Evolutionary conservation across 208 protist species (phyloP), one percentile per base, ranked within the genome.

Genomic region (Crithidia bombi): DNA sequence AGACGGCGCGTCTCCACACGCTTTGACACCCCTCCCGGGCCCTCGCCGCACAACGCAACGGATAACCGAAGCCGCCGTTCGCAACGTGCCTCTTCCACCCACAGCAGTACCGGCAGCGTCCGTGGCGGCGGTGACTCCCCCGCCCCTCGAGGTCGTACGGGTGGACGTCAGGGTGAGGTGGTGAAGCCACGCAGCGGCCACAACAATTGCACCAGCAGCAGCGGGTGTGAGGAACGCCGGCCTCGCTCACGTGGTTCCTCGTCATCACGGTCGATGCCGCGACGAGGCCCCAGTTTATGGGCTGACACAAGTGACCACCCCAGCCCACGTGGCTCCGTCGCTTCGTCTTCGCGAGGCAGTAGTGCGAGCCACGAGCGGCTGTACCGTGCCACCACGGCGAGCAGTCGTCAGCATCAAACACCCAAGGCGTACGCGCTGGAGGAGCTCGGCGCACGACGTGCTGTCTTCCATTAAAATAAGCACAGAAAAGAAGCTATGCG

Each of bases 371-470:
- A 82, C 47, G 89, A 94, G 54, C 82, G 89, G 12, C 66, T 94
- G 30, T 94, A 90, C 55, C 79, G 70, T 64, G 81, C 85, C 9
- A 61, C 84, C 11, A 92, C 90, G n/a, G 87, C 69, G 35, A 88
- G 82, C 73, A 95, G 86, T 39, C 73, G 79, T 12, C 66, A 73
- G 52, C 77, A 73, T 23, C 69, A 84, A 33, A 64, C 44, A 67
- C 67, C 66, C 30, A 58, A 64, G 35, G 17, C 38, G 26, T 50
- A 56, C 30, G 19, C 41, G 21, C 30, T 66, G 7, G 65, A 49
- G 47, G 44, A 51, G 38, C 33, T 46, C 32, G 49, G 65, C 54
- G 51, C 46, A 10, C 81, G 74, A 10, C 88, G 83, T 23, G 68
- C 85, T 9, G 81, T 90, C 5, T 93, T 90, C 68, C 81, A 79